A percentile compares a stretch with the other conserved stretches of the same genome.
These are phyloP conservation scores for Gymnopus androsaceus DNA, from an alignment of 1,284 basidiomycete species.

Conservation along the genomic window DNA sequence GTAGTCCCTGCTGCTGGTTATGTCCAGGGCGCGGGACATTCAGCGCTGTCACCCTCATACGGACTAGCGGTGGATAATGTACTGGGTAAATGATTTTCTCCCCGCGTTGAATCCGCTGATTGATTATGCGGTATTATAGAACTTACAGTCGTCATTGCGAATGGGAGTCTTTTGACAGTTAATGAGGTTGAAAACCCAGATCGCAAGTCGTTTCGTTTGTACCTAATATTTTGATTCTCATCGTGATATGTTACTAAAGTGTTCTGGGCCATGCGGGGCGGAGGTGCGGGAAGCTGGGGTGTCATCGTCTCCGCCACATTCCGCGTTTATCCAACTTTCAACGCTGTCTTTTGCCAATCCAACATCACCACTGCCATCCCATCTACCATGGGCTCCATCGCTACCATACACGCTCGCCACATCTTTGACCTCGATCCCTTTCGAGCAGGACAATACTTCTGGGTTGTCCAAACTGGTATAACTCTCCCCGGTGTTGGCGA, in stretches of 20 bases:
- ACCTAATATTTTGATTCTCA: not conserved
- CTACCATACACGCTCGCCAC: conserved; percentile 26
- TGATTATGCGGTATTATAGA: conserved; percentile 2
- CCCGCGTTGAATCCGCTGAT: conserved; percentile 18
- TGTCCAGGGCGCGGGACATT: conserved; percentile 35
- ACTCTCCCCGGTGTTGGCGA: conserved; percentile 3
- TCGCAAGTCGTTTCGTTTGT: conserved; percentile 7
- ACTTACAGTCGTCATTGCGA: conserved; percentile 29
- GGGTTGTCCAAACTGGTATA: conserved; percentile 10
- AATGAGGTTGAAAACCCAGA: conserved; percentile 1
- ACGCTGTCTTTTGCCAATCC: conserved; percentile 22
- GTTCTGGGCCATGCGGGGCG: conserved; percentile 36
- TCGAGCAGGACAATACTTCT: conserved; percentile 34
- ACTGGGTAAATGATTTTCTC: conserved; percentile 30
- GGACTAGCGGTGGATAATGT: conserved; percentile 35
- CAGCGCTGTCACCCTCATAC: conserved; percentile 21
- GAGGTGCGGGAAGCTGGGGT: conserved; percentile 37
- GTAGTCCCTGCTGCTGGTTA: conserved; percentile 34
- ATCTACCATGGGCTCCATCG: conserved; percentile 15
- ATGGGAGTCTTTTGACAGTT: conserved; percentile 15
- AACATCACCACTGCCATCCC: conserved; percentile 15
- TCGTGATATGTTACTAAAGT: conserved; percentile 20
- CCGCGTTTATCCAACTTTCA: conserved; percentile 33
- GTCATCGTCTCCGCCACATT: conserved; percentile 34
- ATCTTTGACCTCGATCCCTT: conserved; percentile 36